These are phyloP conservation scores for Candolleomyces eurysporus DNA, from an alignment of 768 basidiomycete genomes.

Conservation along the genomic window DNA sequence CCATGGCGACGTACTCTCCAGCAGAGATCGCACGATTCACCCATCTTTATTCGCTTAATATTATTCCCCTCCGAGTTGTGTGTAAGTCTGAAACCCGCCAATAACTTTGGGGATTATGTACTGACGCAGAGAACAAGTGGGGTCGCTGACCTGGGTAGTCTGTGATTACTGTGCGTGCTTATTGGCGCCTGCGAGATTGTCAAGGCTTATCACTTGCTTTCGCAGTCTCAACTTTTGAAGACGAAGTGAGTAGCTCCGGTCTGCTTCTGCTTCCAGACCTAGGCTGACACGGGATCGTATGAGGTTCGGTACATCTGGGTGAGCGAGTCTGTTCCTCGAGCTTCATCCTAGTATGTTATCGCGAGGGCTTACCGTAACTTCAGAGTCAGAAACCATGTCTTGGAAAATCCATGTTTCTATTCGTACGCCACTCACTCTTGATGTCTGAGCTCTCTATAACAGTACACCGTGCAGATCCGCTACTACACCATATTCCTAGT, in stretches of 20 bases:
- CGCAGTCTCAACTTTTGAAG: neutral
- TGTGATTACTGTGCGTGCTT: slow-evolving; percentile 23
- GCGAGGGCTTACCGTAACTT: neutral
- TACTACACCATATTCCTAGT: slow-evolving; percentile 47
- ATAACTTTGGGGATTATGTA: neutral
- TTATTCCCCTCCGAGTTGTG: neutral
- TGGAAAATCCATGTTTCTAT: neutral
- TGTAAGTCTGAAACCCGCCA: neutral
- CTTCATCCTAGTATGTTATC: neutral
- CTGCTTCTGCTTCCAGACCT: neutral
- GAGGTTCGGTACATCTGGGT: neutral
- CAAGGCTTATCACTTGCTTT: neutral
- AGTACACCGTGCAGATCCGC: slow-evolving; percentile 31
- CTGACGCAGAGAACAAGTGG: neutral
- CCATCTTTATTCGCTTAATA: neutral
- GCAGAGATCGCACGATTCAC: neutral
- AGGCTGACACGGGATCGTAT: neutral
- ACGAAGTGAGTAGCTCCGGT: neutral
- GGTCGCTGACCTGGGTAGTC: slow-evolving; percentile 19
- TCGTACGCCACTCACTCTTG: neutral
- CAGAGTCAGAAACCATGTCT: neutral
- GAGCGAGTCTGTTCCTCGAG: neutral
- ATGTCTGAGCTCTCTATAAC: neutral
- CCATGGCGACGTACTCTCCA: neutral
- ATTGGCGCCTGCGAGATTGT: neutral